Base-by-base conservation (phyloP, 2,329 filamentous ascomycete species). In the Cryphonectria naterciae region DNA sequence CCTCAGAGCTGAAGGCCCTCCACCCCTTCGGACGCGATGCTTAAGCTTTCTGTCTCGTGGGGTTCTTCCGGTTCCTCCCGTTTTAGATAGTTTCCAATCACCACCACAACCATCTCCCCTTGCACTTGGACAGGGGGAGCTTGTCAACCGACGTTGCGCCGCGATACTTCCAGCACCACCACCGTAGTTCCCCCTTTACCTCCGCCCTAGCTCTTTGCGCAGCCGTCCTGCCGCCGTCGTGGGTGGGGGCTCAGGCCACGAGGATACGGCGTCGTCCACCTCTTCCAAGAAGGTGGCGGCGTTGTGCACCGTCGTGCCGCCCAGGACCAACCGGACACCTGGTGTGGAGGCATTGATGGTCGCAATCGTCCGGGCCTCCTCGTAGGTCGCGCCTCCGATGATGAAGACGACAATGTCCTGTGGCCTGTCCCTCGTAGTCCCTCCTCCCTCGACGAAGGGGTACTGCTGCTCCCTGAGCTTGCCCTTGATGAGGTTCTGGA, bases 361-460 rank as follows among this genome's bases (percentile, higher is more conserved):
- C n/a, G 96, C 94, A 54, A 98, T 90, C 86, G 94, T 94, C 83
- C 97, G 98, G 7, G 96, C 95, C 81, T 99, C 96, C 80, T 99
- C 96, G 77, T 98, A 99, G 0, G 96, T 99, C 25, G 92, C 91
- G 2, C 96, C 96, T 7, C 96, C 96, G 35, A 98, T 86, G 78
- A 99, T 95, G 78, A 99, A 99, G 10, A 99, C 89, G 60, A 99
- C 89, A 56, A 99, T 92, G 79, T 99, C 97, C 79, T 99, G 96
- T 4, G 96, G 96, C 80, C 98, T 98, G 78, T 99, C 97, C 73
- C 92, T 89, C 15, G 94, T 98, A 17, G 93, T 89, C 2, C 93
- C 92, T 22, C 92, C 92, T 8, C 93, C 94, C 75, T 98, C 96
- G 6, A 98, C 88, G 78, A 98, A 99, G 0, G 96, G 97, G 78